A percentile compares a stretch with the other conserved stretches of the same genome.
Evolutionary conservation across 257 asterid genomes (phyloP).

Genomic region (Solanum appendiculatum): DNA sequence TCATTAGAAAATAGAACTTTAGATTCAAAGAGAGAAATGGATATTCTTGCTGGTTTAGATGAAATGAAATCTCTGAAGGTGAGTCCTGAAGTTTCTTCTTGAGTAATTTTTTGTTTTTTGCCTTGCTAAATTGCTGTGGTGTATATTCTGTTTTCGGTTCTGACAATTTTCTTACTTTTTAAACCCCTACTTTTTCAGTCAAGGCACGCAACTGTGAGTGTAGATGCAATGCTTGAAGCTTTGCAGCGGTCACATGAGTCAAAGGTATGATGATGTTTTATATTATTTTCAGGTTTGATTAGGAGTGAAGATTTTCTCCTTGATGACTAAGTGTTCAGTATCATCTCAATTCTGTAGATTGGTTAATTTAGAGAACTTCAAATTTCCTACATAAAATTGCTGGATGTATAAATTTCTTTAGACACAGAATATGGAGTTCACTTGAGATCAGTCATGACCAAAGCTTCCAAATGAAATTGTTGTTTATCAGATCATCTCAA

Average conservation of each 20-base stretch:
- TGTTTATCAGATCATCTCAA: neutral
- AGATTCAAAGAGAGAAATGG: conserved; percentile 91
- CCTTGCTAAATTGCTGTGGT: neutral
- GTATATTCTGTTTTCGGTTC: neutral
- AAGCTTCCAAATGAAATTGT: neutral
- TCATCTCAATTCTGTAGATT: neutral
- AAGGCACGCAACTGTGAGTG: conserved; percentile 79
- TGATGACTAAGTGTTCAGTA: neutral
- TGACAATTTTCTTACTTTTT: neutral
- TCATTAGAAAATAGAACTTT: conserved; percentile 77
- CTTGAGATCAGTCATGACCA: neutral
- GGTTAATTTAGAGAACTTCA: neutral
- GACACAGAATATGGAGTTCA: neutral
- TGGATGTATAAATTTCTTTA: neutral
- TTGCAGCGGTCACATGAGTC: conserved; percentile 48
- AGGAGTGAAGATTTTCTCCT: neutral
- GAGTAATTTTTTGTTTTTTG: neutral
- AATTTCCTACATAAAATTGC: neutral
- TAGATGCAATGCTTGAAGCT: conserved; percentile 84
- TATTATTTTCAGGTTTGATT: neutral
- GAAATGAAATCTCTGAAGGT: conserved; percentile 96
- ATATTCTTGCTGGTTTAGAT: conserved; percentile 80
- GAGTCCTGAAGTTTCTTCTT: neutral
- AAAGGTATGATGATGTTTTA: conserved; percentile 28
- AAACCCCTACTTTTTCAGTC: conserved; percentile 30